A percentile compares a stretch with the other conserved stretches of the same genome.
These are phyloP conservation scores for Trypanosomatidae sp. DNA, from an alignment of 208 protist species.

Conservation along the genomic window DNA sequence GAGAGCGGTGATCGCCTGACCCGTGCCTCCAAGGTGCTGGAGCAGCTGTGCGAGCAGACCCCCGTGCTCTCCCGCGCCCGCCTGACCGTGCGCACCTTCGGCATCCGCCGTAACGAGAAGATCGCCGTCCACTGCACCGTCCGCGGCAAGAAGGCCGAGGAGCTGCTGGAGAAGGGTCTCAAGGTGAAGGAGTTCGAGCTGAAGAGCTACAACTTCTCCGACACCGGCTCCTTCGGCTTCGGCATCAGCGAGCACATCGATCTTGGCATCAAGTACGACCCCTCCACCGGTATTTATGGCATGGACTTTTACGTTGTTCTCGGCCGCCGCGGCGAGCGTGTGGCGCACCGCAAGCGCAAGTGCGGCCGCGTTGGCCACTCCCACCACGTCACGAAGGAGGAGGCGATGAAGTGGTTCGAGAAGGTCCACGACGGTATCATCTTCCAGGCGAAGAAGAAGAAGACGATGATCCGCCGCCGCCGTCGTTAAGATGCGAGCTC, in stretches of 20 bases:
- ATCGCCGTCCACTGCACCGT: slow-evolving; percentile 99
- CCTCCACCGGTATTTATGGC: slow-evolving; percentile 99
- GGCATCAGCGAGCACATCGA: slow-evolving; percentile 99
- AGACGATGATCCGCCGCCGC: slow-evolving; percentile 98
- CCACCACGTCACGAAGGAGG: slow-evolving; percentile 97
- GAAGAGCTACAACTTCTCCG: slow-evolving; percentile 95
- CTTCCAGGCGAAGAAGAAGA: slow-evolving; percentile 94
- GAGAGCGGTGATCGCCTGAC: slow-evolving; percentile 99
- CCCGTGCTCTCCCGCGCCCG: slow-evolving; percentile 97
- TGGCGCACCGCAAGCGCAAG: slow-evolving; percentile 92
- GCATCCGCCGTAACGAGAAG: slow-evolving; percentile 99
- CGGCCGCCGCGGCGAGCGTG: slow-evolving; percentile 96
- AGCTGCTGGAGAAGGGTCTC: slow-evolving; percentile 99
- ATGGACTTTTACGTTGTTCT: slow-evolving; percentile 99
- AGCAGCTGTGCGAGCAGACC: slow-evolving; percentile 98
- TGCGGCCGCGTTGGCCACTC: slow-evolving; percentile 85
- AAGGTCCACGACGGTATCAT: slow-evolving; percentile 98
- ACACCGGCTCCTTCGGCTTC: slow-evolving; percentile 99
- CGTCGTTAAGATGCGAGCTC: no score
- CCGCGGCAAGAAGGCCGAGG: slow-evolving; percentile 98
- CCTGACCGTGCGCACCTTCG: slow-evolving; percentile 99
- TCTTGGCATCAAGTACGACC: slow-evolving; percentile 99
- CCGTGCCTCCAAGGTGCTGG: slow-evolving; percentile 98
- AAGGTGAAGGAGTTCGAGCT: slow-evolving; percentile 99
- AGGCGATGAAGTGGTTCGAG: slow-evolving; percentile 99